Evolutionary conservation across 139 green algal species (phyloP).

Genomic region (Prasinococcaceae sp.): DNA sequence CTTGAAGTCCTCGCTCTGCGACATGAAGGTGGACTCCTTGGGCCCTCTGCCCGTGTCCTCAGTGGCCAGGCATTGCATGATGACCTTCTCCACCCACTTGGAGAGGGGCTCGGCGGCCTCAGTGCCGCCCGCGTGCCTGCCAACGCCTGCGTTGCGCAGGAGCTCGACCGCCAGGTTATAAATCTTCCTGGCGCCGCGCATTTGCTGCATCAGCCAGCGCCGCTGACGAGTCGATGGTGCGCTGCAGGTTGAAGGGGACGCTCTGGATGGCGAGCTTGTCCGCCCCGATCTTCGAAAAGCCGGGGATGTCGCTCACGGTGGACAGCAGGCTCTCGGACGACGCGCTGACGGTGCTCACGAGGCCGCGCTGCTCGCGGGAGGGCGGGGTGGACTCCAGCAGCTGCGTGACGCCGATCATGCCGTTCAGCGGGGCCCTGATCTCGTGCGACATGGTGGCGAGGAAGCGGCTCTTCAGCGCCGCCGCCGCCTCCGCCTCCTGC

Average conservation of each 20-base stretch:
- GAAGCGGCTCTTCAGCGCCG: constrained; percentile 72
- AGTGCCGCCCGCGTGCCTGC: too few relatives aligned
- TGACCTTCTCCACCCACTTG: too few relatives aligned
- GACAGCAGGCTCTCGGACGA: constrained; percentile 65
- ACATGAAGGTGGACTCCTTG: too few relatives aligned
- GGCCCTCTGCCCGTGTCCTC: too few relatives aligned
- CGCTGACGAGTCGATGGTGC: constrained; percentile 62
- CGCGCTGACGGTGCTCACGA: constrained; percentile 54
- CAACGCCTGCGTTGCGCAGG: too few relatives aligned
- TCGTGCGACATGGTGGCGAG: constrained; percentile 79
- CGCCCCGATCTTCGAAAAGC: constrained; percentile 65
- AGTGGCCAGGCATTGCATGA: too few relatives aligned
- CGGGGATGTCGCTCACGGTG: constrained; percentile 75
- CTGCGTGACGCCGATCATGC: constrained; percentile 74
- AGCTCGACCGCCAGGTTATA: too few relatives aligned
- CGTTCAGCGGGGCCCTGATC: constrained; percentile 78
- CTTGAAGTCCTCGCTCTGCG: too few relatives aligned
- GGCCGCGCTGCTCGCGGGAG: constrained; percentile 49
- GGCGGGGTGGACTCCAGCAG: constrained; percentile 54
- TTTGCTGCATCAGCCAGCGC: constrained; percentile 73
- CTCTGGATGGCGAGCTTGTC: constrained; percentile 52
- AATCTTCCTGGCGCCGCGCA: too few relatives aligned
- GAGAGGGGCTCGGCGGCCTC: too few relatives aligned
- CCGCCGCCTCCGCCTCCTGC: constrained; percentile 32
- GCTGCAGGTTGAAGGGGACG: constrained; percentile 46